Evolutionary conservation across 2,329 filamentous ascomycete genomes (phyloP), one percentile per base, ranked within the genome.

Genomic region (Aureobasidium subglaciale): DNA sequence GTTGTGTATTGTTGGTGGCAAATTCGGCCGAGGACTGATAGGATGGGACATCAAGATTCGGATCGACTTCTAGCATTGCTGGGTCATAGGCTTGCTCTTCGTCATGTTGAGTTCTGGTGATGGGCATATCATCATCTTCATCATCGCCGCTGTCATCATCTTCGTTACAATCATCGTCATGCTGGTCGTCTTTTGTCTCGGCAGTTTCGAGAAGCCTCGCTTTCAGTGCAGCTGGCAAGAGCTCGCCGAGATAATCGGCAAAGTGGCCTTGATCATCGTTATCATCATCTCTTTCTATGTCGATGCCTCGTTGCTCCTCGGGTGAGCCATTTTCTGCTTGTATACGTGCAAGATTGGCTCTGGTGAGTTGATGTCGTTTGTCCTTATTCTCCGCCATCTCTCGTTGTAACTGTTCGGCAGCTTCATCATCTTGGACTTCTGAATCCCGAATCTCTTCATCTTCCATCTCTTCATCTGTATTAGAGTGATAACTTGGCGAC

Each of bases 281-380:
- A 13, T 65, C 60, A 16, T 67, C 66, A 42, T 70, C 67, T 54
- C 60, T 55, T 1, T 59, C 60, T 11, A 70, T 46, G 49, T 70
- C 67, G 1, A 56, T 18, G 5, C 60, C 68, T 41, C 67, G 60
- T 3, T 59, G 40, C 8, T 56, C 27, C n/a, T 58, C 37, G 2
- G 35, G 15, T 15, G 22, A 38, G 24, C 54, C 57, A 22, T 65
- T 59, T 29, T 62, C 53, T 25, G 62, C 65, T 59, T 69, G 63
- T 38, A 67, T 65, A 52, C 60, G 66, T 25, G 63, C 63, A 15
- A 70, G 61, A 42, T 69, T 70, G 9, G 62, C 65, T 55, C 62
- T 63, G 2, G 67, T 70, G 27, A 70, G 56, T 15, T 63, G 57
- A 32, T 38, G 35, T 6, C 37, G 49, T 16, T 8, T 27, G 29